These are phyloP conservation scores for Lumnitzera racemosa DNA, from an alignment of 345 rosid genomes.

Conservation along the genomic window DNA sequence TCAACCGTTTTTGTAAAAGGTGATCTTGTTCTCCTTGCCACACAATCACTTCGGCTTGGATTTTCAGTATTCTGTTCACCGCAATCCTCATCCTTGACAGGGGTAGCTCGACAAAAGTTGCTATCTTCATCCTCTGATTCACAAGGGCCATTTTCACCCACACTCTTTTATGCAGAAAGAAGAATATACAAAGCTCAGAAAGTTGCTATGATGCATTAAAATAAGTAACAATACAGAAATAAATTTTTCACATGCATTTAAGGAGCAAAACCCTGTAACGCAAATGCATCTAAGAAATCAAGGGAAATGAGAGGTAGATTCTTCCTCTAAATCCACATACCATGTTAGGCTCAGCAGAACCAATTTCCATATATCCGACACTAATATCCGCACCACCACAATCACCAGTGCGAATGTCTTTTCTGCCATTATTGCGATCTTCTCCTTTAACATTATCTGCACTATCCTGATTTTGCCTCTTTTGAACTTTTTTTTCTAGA, in stretches of 20 bases:
- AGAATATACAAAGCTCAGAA: no score
- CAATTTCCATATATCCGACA: conserved; percentile 11
- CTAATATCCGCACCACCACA: neutral
- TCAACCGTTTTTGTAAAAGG: neutral
- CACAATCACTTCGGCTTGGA: neutral
- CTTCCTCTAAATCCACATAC: conserved; percentile 16
- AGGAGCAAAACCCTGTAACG: no score
- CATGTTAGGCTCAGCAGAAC: conserved; percentile 10
- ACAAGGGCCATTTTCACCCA: neutral
- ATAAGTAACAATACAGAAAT: no score
- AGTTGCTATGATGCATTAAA: neutral
- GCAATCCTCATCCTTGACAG: neutral
- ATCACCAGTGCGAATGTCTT: neutral
- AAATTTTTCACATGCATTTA: no score
- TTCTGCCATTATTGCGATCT: neutral
- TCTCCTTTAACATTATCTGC: neutral
- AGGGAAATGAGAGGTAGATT: no score
- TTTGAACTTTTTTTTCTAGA: no score
- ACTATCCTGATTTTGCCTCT: no score
- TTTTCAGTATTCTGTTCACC: neutral
- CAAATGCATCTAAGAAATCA: no score
- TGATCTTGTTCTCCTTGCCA: conserved; percentile 18
- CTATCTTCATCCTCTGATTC: conserved; percentile 7
- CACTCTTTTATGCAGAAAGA: no score
- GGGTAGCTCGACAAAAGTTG: neutral